Evolutionary conservation across 768 basidiomycete species (phyloP).

Genomic region (Termitomyces sp.): DNA sequence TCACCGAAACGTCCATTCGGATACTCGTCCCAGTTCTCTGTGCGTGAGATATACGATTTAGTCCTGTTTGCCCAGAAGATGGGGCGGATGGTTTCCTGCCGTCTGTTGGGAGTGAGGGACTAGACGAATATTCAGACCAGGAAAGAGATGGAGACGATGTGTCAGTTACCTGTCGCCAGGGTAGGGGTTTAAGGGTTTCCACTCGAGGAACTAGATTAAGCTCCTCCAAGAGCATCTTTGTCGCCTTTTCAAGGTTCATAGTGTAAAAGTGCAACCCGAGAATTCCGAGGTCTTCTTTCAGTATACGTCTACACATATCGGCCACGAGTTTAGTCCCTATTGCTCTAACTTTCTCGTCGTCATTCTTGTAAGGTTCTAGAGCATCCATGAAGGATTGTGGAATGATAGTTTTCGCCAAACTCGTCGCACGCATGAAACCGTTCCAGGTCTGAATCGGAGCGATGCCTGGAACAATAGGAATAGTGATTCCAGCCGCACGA

Average conservation of each 20-base stretch:
- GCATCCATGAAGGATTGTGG: constrained; percentile 71
- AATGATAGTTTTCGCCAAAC: constrained; percentile 71
- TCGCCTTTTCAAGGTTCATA: constrained; percentile 95
- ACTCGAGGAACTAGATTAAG: constrained; percentile 81
- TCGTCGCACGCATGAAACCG: constrained; percentile 83
- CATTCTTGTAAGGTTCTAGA: constrained; percentile 82
- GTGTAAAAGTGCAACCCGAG: constrained; percentile 94
- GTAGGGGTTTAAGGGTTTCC: constrained; percentile 91
- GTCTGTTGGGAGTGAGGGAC: constrained; percentile 90
- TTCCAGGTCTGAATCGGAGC: constrained; percentile 97
- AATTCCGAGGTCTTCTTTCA: constrained; percentile 76
- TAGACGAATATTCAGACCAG: constrained; percentile 24
- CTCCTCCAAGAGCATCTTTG: constrained; percentile 92
- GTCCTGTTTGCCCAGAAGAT: constrained; percentile 99
- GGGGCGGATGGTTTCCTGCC: constrained; percentile 89
- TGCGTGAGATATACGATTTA: constrained; percentile 91
- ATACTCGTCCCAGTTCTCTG: constrained; percentile 99
- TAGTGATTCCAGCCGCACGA: constrained; percentile 78
- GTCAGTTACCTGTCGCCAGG: constrained; percentile 83
- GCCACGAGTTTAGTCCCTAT: constrained; percentile 93
- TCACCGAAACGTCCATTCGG: constrained; percentile 99
- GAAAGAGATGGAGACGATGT: neutral
- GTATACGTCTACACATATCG: constrained; percentile 86
- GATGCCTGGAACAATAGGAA: constrained; percentile 91
- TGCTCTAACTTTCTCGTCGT: constrained; percentile 90